Base-by-base conservation (phyloP, 2,329 filamentous ascomycete species). In the Grosmannia serpens region DNA sequence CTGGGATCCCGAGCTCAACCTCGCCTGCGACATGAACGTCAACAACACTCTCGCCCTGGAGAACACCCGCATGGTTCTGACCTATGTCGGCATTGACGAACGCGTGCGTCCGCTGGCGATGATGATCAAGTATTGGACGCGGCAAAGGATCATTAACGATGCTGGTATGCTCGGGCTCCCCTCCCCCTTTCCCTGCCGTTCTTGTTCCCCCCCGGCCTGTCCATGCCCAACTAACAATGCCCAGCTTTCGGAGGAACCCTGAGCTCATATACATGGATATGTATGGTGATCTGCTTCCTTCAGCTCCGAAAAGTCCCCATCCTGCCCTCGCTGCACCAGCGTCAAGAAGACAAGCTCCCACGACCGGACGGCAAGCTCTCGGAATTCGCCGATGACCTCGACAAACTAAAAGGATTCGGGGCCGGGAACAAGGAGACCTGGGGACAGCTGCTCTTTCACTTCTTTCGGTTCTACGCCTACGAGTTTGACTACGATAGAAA, bases 221-320 rank as follows among this genome's bases (percentile, higher is more conserved):
- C 41, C 41, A 44, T 8, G 2, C 20, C 9, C 17, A 20, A 29
- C 57, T 55, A 26, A 57, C 52, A 38, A 17, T 22, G 24, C 5
- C 60, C 69, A 95, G 94, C 88, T 60, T 90, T 91, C 69, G 91
- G 94, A 62, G 91, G 90, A 59, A 99, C 94, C 8, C 79, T 99
- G 61, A 97, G 92, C 72, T 99, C 94, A 22, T 99, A 99, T 70
- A 96, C 94, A 26, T 99, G 94, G 94, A 97, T 97, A 69, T 99
- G 94, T 72, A 84, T 99, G 79, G 95, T 97, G 64, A 87, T 99
- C 69, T 95, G 91, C 65, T 99, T 97, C 68, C 80, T 99, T 29
- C 94, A 99, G 73, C 87, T 90, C 56, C 85, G 91, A 66, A 80
- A 87, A 60, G 88, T 90, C 20, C 88, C 92, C 0, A 83, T 99